Percentiles rank a stretch among this genome's conserved stretches.
These are phyloP conservation scores for Serendipita indica DNA, from an alignment of 768 basidiomycete species.

Conservation along the genomic window DNA sequence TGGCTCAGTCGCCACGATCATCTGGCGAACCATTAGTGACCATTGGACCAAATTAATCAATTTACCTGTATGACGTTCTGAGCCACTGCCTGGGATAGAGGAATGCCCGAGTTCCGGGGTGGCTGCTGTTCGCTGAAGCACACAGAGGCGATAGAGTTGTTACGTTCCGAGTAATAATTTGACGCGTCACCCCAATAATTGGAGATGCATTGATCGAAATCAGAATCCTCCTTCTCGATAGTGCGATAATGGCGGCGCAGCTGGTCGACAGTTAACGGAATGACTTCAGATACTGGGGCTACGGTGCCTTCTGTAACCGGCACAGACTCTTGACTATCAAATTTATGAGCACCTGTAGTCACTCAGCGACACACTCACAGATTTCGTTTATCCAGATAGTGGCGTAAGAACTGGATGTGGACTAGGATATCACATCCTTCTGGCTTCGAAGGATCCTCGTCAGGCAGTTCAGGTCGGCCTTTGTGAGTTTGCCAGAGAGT, in stretches of 20 bases:
- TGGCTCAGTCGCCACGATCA: slow-evolving; percentile 58
- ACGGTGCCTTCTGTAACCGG: background rate
- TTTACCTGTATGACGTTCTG: slow-evolving; percentile 60
- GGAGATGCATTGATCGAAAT: background rate
- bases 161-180: slow-evolving; percentile 30
- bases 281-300: background rate
- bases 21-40: slow-evolving; percentile 37
- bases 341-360: background rate
- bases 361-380: slow-evolving; percentile 43
- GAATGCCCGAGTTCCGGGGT: slow-evolving; percentile 15
- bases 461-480: slow-evolving; percentile 51
- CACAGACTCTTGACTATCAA: background rate
- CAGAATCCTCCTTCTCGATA: background rate
- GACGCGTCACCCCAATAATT: slow-evolving; percentile 41
- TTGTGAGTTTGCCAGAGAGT: slow-evolving; percentile 59
- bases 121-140: slow-evolving; percentile 26
- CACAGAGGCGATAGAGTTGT: slow-evolving; percentile 17
- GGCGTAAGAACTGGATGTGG: slow-evolving; percentile 71
- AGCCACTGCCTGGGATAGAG: slow-evolving; percentile 26
- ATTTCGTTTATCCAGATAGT: slow-evolving; percentile 70
- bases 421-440: slow-evolving; percentile 64
- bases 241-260: background rate
- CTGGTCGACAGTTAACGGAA: background rate
- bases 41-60: background rate
- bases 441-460: slow-evolving; percentile 50